Evolutionary conservation across 257 asterid species (phyloP).

Genomic region (Catharanthus roseus): DNA sequence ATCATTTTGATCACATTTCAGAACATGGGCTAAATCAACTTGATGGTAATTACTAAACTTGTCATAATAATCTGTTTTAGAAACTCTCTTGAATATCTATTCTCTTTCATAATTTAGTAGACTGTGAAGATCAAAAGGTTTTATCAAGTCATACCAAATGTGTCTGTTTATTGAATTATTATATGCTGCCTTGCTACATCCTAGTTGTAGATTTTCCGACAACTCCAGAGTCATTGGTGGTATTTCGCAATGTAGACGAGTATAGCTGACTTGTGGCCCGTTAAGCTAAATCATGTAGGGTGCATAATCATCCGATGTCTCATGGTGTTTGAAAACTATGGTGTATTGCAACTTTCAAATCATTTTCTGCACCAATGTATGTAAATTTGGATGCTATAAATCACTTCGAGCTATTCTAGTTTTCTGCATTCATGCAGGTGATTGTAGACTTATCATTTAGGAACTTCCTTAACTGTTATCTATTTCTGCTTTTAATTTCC

Average conservation of each 20-base stretch:
- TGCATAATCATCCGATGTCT: neutral
- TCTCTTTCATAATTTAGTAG: neutral
- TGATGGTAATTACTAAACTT: slow-evolving; percentile 37
- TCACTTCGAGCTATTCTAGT: neutral
- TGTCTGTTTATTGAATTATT: neutral
- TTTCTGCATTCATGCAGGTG: neutral
- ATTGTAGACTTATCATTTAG: neutral
- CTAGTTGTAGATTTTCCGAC: too few relatives aligned
- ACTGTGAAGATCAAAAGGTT: neutral
- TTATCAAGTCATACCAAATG: neutral
- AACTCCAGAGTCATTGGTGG: too few relatives aligned
- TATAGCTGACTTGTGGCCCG: neutral
- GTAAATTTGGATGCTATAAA: neutral
- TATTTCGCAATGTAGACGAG: neutral
- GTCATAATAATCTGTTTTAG: neutral
- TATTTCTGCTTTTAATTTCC: neutral
- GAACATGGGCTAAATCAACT: slow-evolving; percentile 61
- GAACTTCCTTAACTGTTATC: neutral
- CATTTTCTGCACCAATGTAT: neutral
- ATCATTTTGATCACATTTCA: slow-evolving; percentile 65
- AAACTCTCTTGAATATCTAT: neutral
- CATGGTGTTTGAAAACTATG: neutral
- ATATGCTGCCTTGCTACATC: neutral
- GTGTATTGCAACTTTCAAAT: neutral
- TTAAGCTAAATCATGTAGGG: neutral